These are phyloP conservation scores for Termitomyces sp. DNA, from an alignment of 768 basidiomycete genomes.

Conservation along the genomic window DNA sequence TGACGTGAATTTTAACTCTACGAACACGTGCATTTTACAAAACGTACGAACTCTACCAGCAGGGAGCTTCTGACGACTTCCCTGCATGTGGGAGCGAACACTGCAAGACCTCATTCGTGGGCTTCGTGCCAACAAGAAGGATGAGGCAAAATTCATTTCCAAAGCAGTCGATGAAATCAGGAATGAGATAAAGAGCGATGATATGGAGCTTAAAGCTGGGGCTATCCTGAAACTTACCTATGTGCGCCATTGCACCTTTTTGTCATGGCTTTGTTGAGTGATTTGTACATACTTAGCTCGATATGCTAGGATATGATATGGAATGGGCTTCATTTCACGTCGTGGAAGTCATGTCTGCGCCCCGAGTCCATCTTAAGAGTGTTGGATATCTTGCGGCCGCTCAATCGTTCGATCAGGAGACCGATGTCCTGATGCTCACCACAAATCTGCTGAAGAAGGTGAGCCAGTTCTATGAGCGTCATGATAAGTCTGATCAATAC, in stretches of 20 bases:
- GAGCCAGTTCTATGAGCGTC: conserved; percentile 16
- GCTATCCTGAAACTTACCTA: conserved; percentile 96
- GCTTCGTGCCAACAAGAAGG: conserved; percentile 90
- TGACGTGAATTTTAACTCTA: background rate
- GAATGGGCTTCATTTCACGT: conserved; percentile 96
- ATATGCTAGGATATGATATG: conserved; percentile 96
- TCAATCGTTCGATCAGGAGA: conserved; percentile 89
- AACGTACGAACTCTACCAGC: background rate
- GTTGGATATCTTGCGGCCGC: conserved; percentile 93
- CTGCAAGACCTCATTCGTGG: conserved; percentile 94
- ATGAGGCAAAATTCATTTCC: conserved; percentile 87
- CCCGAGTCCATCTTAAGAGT: conserved; percentile 86
- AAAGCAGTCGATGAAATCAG: conserved; percentile 94
- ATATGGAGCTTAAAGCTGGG: conserved; percentile 95
- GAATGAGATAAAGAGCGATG: conserved; percentile 84
- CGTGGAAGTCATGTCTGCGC: conserved; percentile 96
- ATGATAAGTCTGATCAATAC: conserved; percentile 14
- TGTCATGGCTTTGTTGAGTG: conserved; percentile 1
- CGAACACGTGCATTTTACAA: background rate
- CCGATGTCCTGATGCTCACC: conserved; percentile 95
- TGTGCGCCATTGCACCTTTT: conserved; percentile 46
- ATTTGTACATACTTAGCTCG: conserved; percentile 53
- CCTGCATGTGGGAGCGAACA: conserved; percentile 89
- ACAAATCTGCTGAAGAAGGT: conserved; percentile 96
- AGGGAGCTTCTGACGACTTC: background rate